phyloP scores from a whole-genome alignment of 306 rosid species.

The Fagus sylvatica region DNA sequence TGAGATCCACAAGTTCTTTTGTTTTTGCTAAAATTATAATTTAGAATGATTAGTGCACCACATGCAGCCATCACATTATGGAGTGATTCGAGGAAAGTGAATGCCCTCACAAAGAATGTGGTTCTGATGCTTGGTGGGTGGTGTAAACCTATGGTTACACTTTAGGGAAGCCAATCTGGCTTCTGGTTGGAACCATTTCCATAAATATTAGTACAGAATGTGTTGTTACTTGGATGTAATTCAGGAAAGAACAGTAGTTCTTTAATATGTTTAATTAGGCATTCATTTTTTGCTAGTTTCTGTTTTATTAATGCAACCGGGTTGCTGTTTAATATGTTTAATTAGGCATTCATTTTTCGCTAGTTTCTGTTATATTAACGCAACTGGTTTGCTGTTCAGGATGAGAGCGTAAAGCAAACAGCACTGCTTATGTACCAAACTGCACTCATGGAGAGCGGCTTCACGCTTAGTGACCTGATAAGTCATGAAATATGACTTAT shows the following conservation, averaged over 20 bases:
- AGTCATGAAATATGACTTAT: too few species aligned
- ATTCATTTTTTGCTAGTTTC: too few species aligned
- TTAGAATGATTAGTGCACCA: background rate
- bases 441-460: conserved; percentile 93
- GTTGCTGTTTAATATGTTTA: background rate
- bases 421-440: conserved; percentile 93
- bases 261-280: too few species aligned
- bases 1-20: too few species aligned
- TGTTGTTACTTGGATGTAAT: background rate
- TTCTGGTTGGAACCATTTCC: background rate
- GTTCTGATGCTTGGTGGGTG: too few species aligned
- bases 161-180: background rate
- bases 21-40: too few species aligned
- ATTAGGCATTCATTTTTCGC: background rate
- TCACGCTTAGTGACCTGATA: conserved; percentile 55
- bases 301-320: too few species aligned
- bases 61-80: background rate
- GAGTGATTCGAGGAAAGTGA: background rate
- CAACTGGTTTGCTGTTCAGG: conserved; percentile 46
- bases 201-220: background rate
- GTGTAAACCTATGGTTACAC: background rate
- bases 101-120: background rate
- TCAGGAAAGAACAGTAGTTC: background rate
- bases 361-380: background rate
- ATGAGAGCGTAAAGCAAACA: conserved; percentile 71